Evolutionary conservation across 2,329 filamentous ascomycete species (phyloP), one percentile per base, ranked within the genome.

Genomic region (Aspergillus persii): DNA sequence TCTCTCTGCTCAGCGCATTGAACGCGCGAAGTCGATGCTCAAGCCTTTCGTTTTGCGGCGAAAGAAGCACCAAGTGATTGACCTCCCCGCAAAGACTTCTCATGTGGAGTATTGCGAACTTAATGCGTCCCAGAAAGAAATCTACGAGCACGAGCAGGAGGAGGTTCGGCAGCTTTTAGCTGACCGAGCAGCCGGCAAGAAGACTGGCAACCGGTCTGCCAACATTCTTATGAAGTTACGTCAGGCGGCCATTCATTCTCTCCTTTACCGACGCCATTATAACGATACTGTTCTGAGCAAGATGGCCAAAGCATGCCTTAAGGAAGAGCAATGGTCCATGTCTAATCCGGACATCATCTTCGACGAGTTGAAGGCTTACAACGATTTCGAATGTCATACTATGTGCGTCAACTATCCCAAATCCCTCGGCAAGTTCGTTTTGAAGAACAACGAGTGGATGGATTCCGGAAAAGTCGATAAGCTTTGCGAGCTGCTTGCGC

Each of bases 21-120:
- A 86, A 58, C 86, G 93, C 49, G 95, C 95, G 2, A 88, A 93
- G 56, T 92, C 90, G 0, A 99, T 99, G 81, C 86, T 99, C 69
- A 92, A 93, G 27, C 95, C 95, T 0, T 99, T 99, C 71, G 95
- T 99, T 56, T 80, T 99, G 2, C 91, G 96, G 63, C 86, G 95
- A 7, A 94, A 95, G 78, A 99, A 99, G 79, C 86, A 91, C 52
- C 92, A 98, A 69, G 93, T 97, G 8, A 83, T 98, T 49, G 89
- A 95, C 69, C 83, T 99, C 63, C 93, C 95, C 0, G 81, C 83
- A 54, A 98, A 98, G 79, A 86, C 84, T 9, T 86, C 87, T 60
- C 86, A 86, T 3, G 88, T 97, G 1, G 87, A 93, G 61, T 89
- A 89, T 69, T 97, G 94, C 74, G 86, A 90, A 4, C 86, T 98